Percentiles rank a stretch among this genome's conserved stretches.
phyloP scores from a whole-genome alignment of 352 stramenopile genomes.

The Phytophthora rubi region DNA sequence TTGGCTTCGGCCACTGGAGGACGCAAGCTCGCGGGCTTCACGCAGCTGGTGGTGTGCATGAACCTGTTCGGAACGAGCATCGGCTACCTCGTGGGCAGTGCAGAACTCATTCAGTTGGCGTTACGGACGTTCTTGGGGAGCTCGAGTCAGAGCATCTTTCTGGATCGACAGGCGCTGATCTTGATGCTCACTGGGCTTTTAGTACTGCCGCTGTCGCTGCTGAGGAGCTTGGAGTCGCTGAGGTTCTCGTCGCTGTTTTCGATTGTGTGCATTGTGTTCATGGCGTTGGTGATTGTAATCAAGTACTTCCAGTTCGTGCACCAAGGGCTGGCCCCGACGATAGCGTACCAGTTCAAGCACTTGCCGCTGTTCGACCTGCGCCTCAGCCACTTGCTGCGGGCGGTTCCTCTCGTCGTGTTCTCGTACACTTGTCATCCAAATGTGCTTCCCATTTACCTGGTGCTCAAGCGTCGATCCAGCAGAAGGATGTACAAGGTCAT shows the following conservation, averaged over 20 bases:
- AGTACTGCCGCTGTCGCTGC: constrained; percentile 82
- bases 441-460: constrained; percentile 88
- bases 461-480: constrained; percentile 86
- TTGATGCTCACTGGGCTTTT: constrained; percentile 64
- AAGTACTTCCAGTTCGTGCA: constrained; percentile 92
- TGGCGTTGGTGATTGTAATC: constrained; percentile 87
- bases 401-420: constrained; percentile 87
- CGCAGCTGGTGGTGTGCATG: constrained; percentile 80
- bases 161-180: constrained; percentile 75
- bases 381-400: constrained; percentile 64
- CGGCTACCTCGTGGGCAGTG: constrained; percentile 83
- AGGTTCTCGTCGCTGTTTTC: constrained; percentile 90
- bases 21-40: constrained; percentile 68
- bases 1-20: constrained; percentile 73
- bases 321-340: constrained; percentile 60
- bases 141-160: constrained; percentile 56
- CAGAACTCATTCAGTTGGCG: constrained; percentile 76
- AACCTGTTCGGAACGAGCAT: constrained; percentile 91
- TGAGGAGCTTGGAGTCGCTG: constrained; percentile 83
- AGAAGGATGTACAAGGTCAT: constrained; percentile 91
- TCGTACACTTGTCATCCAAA: constrained; percentile 91
- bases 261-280: constrained; percentile 89
- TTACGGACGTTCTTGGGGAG: constrained; percentile 57
- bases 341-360: constrained; percentile 78
- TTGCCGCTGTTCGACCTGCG: constrained; percentile 77